Evolutionary conservation across 208 protist genomes (phyloP).

Genomic region (Leishmania arabica): DNA sequence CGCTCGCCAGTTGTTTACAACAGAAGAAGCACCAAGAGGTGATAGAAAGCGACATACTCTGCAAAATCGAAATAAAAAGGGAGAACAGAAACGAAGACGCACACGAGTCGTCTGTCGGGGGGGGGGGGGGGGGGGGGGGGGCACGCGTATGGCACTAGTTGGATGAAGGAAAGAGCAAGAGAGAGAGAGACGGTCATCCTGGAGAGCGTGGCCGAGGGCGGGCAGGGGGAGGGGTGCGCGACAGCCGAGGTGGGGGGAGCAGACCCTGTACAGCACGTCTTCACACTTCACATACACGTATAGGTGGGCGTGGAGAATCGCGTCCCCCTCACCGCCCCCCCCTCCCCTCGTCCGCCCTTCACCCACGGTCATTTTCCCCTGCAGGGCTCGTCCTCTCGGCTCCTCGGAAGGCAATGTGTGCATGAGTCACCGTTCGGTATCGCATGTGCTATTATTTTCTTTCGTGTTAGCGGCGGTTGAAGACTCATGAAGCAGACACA

Average conservation of each 20-base stretch:
- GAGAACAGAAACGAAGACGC: not conserved
- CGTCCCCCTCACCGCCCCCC: not conserved
- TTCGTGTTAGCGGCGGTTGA: not conserved
- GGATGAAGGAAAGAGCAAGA: not conserved
- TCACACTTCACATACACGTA: not conserved
- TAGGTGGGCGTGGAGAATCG: not conserved
- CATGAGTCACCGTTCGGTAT: not conserved
- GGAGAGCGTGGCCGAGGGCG: not conserved
- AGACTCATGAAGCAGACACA: not conserved
- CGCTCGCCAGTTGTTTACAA: not conserved
- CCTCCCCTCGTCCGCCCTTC: not conserved
- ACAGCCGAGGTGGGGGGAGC: not conserved
- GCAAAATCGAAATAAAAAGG: not conserved
- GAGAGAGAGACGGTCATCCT: not conserved
- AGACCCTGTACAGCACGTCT: not conserved
- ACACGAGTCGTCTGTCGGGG: not conserved
- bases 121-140: too few relatives aligned
- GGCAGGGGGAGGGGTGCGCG: not conserved
- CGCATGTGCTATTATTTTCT: not conserved
- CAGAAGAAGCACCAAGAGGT: not conserved
- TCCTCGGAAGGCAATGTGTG: not conserved
- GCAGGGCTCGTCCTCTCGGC: not conserved
- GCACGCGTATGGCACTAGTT: not conserved
- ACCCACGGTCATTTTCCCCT: not conserved
- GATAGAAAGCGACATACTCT: not conserved